Base-by-base conservation (phyloP, 441 rosid genomes). In the Erodium chrysanthum region DNA sequence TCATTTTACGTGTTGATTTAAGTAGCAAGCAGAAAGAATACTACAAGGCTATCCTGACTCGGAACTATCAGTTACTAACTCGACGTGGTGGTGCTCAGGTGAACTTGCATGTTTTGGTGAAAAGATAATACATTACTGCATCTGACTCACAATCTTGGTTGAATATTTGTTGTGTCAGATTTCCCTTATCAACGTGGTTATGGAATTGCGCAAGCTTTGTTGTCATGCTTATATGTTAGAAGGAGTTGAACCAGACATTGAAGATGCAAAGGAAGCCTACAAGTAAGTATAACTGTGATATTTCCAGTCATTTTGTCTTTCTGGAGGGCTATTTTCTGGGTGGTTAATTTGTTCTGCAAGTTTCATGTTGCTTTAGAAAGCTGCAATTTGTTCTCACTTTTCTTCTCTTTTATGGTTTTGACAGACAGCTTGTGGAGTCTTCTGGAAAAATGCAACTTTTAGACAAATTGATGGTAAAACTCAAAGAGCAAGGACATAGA, bases 201-300 rank as follows among this genome's bases (percentile, higher is more conserved):
- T 92, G 99, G 97, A 95, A 77, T 73, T 92, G 84, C 91, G 99
- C 73, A 95, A 95, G 83, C 95, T 95, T 66, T 95, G 98, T 77
- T 95, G 99, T 80, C 99, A 95, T 86, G 89, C 99, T 73, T 95
- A 86, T 71, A 85, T 95, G 91, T 79, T 90, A 72, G 96, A 90
- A 79, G 99, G 99, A 77, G 95, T 90, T 75, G 99, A 95, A 68
- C 98, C 95, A 15, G 83, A 76, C 62, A 82, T 88, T 33, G 80
- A 83, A 64, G 92, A 92, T 73, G 22, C 86, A 5, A 64, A 76
- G 64, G 98, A 95, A 84, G 76, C 95, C 72, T 80, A 66, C 88
- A 92, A 80, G 99, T 90, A 90, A 79, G 22, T 46, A 9, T 37
- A 23, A 48, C 31, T 59, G 22, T 60, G 12, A 21, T 58, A 27